Conservation (phyloP, 2,329 filamentous ascomycete genomes). For the Fusarium oxysporum region DNA sequence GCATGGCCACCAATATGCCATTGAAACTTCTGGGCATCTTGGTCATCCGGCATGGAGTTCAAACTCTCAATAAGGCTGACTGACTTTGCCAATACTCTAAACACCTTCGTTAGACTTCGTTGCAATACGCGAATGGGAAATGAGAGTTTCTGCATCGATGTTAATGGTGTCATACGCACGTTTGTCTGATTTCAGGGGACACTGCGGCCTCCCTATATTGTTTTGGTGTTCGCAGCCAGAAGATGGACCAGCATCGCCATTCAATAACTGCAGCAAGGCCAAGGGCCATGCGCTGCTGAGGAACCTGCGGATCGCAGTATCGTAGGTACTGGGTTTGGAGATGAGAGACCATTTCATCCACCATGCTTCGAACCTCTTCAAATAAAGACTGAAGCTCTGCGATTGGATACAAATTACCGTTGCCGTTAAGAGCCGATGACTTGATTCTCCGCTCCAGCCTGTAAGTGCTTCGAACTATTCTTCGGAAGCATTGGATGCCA, state of each 20-base stretch:
- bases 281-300: background rate
- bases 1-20: slow-evolving; percentile 1
- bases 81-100: background rate
- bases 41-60: background rate
- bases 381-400: background rate
- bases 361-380: background rate
- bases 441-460: background rate
- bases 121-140: no score
- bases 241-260: background rate
- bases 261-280: background rate
- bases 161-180: background rate
- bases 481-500: background rate
- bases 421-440: background rate
- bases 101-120: background rate
- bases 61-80: background rate
- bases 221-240: background rate
- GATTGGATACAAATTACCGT: background rate
- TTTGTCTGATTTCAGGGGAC: background rate
- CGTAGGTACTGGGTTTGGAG: background rate
- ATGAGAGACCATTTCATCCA: background rate
- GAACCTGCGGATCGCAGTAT: background rate
- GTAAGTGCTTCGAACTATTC: background rate
- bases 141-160: no score
- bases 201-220: background rate
- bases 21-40: background rate